Evolutionary conservation across 1,139 yeast genomes (phyloP).

Genomic region (Zygotorulaspora mrakii): DNA sequence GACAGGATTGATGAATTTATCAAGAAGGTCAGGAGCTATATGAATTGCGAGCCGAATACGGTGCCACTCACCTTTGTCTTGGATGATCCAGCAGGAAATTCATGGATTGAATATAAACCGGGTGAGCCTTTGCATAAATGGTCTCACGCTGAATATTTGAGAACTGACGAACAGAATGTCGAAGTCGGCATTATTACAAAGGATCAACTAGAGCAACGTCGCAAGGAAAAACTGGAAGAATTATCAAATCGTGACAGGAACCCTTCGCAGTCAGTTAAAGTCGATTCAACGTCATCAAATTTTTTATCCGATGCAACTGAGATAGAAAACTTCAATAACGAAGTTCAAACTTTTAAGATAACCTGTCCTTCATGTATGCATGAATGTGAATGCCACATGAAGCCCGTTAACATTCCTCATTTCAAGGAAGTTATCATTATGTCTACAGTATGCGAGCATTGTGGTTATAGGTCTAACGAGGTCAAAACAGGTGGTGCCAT

Average conservation of each 20-base stretch:
- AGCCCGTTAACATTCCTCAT: conserved; percentile 93
- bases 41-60: conserved; percentile 61
- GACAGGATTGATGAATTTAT: conserved; percentile 72
- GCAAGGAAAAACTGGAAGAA: conserved; percentile 36
- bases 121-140: conserved; percentile 89
- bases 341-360: conserved; percentile 89
- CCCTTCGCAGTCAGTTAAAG: conserved; percentile 43
- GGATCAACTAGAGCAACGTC: conserved; percentile 57
- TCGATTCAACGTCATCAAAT: conserved; percentile 18
- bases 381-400: conserved; percentile 90
- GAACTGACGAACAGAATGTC: conserved; percentile 88
- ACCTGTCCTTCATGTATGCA: conserved; percentile 83
- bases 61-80: conserved; percentile 76
- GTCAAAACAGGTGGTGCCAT: conserved; percentile 98
- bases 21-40: conserved; percentile 51
- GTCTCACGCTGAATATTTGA: conserved; percentile 76
- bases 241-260: conserved; percentile 44
- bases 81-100: conserved; percentile 96
- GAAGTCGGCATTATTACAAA: conserved; percentile 80
- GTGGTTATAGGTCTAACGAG: conserved; percentile 96
- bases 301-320: conserved; percentile 67
- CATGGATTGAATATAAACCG: conserved; percentile 91
- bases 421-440: conserved; percentile 95
- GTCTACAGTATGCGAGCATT: conserved; percentile 88
- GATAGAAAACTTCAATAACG: conserved; percentile 79